phyloP scores from a whole-genome alignment of 2,329 filamentous ascomycete genomes.

The Colletotrichum horii region DNA sequence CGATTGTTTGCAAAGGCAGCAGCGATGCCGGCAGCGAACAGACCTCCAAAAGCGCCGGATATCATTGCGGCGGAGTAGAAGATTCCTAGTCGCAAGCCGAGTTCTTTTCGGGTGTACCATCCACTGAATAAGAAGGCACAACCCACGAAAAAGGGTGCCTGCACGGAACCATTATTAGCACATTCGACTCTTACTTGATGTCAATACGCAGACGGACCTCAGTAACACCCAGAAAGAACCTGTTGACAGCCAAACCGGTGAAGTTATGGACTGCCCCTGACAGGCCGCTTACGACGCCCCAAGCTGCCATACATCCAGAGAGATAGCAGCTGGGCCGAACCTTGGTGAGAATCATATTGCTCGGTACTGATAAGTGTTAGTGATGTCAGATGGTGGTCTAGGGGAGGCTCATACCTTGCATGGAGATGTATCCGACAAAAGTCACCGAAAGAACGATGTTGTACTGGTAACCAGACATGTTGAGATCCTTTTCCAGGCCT shows the following conservation, averaged over 20 bases:
- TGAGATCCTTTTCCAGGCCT: conserved; percentile 48
- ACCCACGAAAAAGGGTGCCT: conserved; percentile 23
- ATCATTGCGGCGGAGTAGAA: conserved; percentile 36
- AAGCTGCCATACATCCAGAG: conserved; percentile 26
- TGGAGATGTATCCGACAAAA: conserved; percentile 40
- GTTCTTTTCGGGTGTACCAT: conserved; percentile 23
- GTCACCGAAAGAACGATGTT: conserved; percentile 36
- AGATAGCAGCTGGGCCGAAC: conserved; percentile 47
- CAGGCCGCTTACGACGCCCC: conserved; percentile 30
- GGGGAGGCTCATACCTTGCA: conserved; percentile 28
- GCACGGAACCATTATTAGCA: fast-evolving
- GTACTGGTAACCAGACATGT: conserved; percentile 43
- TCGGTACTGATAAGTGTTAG: conserved; percentile 38
- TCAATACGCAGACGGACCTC: background rate
- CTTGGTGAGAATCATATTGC: conserved; percentile 50
- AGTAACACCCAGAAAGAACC: conserved; percentile 27
- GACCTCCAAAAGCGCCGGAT: conserved; percentile 34
- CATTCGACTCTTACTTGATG: fast-evolving
- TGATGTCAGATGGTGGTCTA: fast-evolving
- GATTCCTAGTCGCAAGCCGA: conserved; percentile 15
- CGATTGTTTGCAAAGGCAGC: conserved; percentile 28
- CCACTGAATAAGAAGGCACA: conserved; percentile 23
- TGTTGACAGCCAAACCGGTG: conserved; percentile 19
- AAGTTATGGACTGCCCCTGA: conserved; percentile 23
- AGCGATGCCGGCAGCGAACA: conserved; percentile 31